Evolutionary conservation across 192 early-diverging fungal species (phyloP), one percentile per base, ranked within the genome.

Genomic region (Haplosporangium gracile): DNA sequence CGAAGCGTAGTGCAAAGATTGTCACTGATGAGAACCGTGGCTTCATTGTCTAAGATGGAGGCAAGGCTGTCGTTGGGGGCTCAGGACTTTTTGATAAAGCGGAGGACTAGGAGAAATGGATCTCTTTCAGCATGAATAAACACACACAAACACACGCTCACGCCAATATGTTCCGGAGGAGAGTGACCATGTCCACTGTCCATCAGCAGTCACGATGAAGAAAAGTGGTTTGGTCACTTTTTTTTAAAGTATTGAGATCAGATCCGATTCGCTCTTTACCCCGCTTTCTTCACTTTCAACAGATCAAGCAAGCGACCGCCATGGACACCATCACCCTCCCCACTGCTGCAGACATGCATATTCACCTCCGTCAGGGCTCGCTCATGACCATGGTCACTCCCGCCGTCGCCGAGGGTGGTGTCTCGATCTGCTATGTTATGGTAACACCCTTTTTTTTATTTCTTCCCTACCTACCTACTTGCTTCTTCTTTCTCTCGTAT

Each of bases 351-450:
- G 98, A 99, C 90, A 96, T 99, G 88, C 98, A 99, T 91, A 90
- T 95, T 75, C 98, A 99, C 79, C 89, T 98, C 75, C 95, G 98
- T 40, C 97, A 98, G 87, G 97, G 95, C 70, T 94, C 92, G 42
- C 93, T 99, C 88, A 98, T 98, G 97, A 87, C 92, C 36, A 93
- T 93, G 78, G 96, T 99, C 16, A 96, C 96, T n/a, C 97, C 97
- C 24, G 89, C 92, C 68, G 91, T 99, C 22, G 84, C 89, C 68
- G 90, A 92, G 76, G 95, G 96, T 63, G 98, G 98, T 55, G 93
- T 97, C 69, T 91, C 93, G 39, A 93, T 96, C 20, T 97, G 95
- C 26, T 96, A 97, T 71, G 95, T 98, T 55, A 99, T 99, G 97
- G 96, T 97, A 91, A 24, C 26, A 10, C 26, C 10, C 60, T 63